These are phyloP conservation scores for Apiospora sp. DNA, from an alignment of 2,329 filamentous ascomycete genomes.

Conservation along the genomic window DNA sequence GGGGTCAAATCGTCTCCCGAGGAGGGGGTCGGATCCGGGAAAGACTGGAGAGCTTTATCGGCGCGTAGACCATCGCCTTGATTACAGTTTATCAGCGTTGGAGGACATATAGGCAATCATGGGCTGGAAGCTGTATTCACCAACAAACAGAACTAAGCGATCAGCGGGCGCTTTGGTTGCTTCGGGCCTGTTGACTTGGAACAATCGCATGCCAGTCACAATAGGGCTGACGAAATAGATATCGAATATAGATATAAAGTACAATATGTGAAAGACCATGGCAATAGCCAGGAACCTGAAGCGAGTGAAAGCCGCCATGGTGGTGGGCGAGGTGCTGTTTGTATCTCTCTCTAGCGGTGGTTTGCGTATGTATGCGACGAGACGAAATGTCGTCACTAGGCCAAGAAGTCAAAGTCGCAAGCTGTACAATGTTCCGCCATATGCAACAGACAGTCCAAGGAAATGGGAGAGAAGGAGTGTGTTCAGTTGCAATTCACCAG, in stretches of 20 bases:
- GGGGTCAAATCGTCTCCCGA: constrained; percentile 69
- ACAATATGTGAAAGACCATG: constrained; percentile 90
- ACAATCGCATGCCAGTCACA: constrained; percentile 91
- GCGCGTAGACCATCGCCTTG: constrained; percentile 89
- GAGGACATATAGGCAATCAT: constrained; percentile 19
- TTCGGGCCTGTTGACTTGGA: constrained; percentile 69
- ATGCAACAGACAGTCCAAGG: background rate
- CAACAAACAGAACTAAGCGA: constrained; percentile 91
- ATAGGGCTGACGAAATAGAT: constrained; percentile 99
- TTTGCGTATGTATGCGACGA: background rate
- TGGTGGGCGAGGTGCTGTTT: constrained; percentile 17
- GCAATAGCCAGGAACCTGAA: constrained; percentile 88
- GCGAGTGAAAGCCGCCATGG: constrained; percentile 68
- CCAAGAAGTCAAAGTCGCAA: constrained; percentile 14
- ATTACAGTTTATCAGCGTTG: constrained; percentile 28
- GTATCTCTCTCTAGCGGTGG: background rate
- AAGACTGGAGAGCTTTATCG: constrained; percentile 96
- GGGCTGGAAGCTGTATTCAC: constrained; percentile 49
- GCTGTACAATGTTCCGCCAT: constrained; percentile 1
- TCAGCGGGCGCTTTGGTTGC: constrained; percentile 79
- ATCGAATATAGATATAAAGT: constrained; percentile 96
- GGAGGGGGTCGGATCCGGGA: constrained; percentile 83
- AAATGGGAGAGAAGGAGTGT: background rate
- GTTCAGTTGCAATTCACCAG: background rate
- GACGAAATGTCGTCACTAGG: constrained; percentile 18